phyloP scores from a whole-genome alignment of 2,329 filamentous ascomycete genomes.

The Fusarium decemcellulare region DNA sequence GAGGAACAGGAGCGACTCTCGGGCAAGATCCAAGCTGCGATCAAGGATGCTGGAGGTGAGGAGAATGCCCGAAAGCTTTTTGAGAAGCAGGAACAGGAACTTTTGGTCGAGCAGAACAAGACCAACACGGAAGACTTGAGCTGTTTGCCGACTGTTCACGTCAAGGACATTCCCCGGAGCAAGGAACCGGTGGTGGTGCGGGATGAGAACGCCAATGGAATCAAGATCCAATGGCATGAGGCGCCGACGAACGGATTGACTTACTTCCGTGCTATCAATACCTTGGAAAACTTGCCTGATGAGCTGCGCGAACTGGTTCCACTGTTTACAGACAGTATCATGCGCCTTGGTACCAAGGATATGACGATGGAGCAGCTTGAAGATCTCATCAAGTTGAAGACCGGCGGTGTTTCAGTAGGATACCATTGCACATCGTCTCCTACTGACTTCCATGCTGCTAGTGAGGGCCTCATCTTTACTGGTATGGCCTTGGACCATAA shows the following conservation, averaged over 20 bases:
- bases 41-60: slow-evolving; percentile 77
- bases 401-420: slow-evolving; percentile 87
- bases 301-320: slow-evolving; percentile 89
- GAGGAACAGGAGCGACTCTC: slow-evolving; percentile 85
- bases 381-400: slow-evolving; percentile 96
- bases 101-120: slow-evolving; percentile 87
- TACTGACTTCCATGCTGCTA: slow-evolving; percentile 76
- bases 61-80: slow-evolving; percentile 80
- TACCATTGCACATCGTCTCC: slow-evolving; percentile 89
- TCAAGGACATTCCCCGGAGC: slow-evolving; percentile 87
- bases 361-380: slow-evolving; percentile 96
- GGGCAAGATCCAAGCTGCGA: slow-evolving; percentile 79
- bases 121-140: slow-evolving; percentile 88
- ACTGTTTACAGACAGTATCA: slow-evolving; percentile 91
- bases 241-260: slow-evolving; percentile 96
- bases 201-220: slow-evolving; percentile 75
- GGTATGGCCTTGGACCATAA: slow-evolving; percentile 93
- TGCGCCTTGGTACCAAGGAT: slow-evolving; percentile 90
- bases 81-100: slow-evolving; percentile 82
- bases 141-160: slow-evolving; percentile 88
- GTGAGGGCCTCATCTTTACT: slow-evolving; percentile 86
- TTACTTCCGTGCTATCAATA: slow-evolving; percentile 93
- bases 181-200: slow-evolving; percentile 73
- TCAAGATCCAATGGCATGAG: slow-evolving; percentile 89
- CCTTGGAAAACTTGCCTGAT: slow-evolving; percentile 83